These are phyloP conservation scores for Graphilbum sp. DNA, from an alignment of 2,329 filamentous ascomycete species.

Conservation along the genomic window DNA sequence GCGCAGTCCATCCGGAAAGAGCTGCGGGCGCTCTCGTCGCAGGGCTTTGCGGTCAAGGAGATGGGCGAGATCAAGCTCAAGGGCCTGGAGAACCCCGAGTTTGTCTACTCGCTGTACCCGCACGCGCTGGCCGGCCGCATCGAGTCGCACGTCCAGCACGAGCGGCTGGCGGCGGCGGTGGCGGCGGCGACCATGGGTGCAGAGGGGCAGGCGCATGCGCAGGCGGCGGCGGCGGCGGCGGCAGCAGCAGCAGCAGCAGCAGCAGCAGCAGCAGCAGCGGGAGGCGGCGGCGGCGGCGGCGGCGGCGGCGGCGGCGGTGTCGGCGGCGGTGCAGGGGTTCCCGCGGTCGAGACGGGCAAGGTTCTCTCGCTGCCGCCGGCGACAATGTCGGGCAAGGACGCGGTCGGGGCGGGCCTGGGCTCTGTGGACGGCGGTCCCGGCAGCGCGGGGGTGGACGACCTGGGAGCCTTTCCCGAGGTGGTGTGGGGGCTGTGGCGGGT, in stretches of 20 bases:
- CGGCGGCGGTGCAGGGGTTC: no score
- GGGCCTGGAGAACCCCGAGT: conserved; percentile 91
- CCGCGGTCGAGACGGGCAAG: no score
- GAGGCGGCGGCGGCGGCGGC: no score
- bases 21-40: conserved; percentile 68
- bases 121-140: conserved; percentile 72
- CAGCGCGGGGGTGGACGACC: conserved; percentile 2
- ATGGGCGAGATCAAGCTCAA: conserved; percentile 86
- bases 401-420: no score
- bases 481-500: conserved; percentile 86
- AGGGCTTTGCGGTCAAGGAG: conserved; percentile 94
- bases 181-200: conserved; percentile 10
- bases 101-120: conserved; percentile 89
- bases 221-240: not conserved
- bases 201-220: not conserved
- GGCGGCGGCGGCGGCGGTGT: no score
- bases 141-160: conserved; percentile 43
- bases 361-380: no score
- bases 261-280: not conserved
- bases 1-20: conserved; percentile 73
- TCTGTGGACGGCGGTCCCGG: no score
- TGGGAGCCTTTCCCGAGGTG: conserved; percentile 35
- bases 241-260: not conserved
- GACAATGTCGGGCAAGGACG: no score
- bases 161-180: conserved; percentile 16